phyloP scores from a whole-genome alignment of 257 asterid genomes.

The Mentha longifolia region DNA sequence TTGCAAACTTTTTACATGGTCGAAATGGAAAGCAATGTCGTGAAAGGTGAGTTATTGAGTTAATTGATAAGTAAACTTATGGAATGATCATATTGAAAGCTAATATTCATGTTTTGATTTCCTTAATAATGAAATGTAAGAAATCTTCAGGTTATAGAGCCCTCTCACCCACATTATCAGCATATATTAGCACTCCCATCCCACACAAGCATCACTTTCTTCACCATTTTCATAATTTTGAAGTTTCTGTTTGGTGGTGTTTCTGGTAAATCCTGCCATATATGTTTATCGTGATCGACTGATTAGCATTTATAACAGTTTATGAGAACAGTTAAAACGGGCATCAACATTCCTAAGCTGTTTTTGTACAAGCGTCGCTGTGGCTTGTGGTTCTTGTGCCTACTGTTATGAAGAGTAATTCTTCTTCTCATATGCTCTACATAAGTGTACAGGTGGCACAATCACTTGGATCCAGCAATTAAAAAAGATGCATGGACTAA shows the following conservation, averaged over 20 bases:
- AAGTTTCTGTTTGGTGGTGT: not conserved
- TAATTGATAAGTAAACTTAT: not conserved
- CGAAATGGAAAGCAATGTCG: conserved; percentile 95
- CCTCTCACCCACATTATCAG: not conserved
- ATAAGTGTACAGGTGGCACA: conserved; percentile 72
- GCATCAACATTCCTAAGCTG: not conserved
- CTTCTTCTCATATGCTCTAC: conserved; percentile 26
- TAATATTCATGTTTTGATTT: conserved; percentile 2
- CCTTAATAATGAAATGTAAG: not conserved
- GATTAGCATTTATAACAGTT: not conserved
- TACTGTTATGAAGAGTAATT: not conserved
- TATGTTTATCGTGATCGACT: not conserved
- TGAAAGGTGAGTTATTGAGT: conserved; percentile 60
- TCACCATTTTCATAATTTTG: not conserved
- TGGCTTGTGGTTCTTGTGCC: not conserved
- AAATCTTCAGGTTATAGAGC: not conserved
- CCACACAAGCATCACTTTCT: not conserved
- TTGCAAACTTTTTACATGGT: conserved; percentile 71
- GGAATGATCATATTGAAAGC: not conserved
- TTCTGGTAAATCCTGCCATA: not conserved
- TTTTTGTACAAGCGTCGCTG: not conserved
- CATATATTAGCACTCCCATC: not conserved
- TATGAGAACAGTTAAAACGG: not conserved
- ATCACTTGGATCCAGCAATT: conserved; percentile 79
- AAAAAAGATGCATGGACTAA: conserved; percentile 78